Conservation (phyloP, 192 early-diverging fungal genomes). For the Linnemannia exigua region DNA sequence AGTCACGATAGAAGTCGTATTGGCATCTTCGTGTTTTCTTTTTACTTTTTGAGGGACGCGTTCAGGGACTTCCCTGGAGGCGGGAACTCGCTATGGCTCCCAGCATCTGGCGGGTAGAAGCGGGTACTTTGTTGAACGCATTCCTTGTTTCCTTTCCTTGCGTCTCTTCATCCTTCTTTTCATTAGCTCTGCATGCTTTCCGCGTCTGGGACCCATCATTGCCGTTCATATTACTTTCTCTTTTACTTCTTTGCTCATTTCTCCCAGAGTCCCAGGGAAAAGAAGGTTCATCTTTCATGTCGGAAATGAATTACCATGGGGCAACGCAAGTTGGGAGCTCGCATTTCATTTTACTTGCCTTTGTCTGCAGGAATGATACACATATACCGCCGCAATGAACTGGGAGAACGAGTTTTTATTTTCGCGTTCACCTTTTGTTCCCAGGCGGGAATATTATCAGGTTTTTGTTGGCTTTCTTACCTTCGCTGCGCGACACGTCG, state of each 20-base stretch:
- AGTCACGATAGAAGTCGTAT: background rate
- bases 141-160: background rate
- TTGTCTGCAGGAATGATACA: too few relatives aligned
- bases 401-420: background rate
- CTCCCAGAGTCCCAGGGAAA: background rate
- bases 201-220: background rate
- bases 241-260: constrained; percentile 1
- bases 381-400: background rate
- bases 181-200: background rate
- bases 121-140: constrained; percentile 40
- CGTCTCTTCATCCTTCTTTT: background rate
- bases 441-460: background rate
- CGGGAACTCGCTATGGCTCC: constrained; percentile 25
- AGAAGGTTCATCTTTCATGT: background rate
- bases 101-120: constrained; percentile 33
- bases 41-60: background rate
- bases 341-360: background rate
- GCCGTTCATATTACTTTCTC: background rate
- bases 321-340: background rate
- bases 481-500: too few relatives aligned
- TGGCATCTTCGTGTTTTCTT: too few relatives aligned
- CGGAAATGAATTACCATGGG: background rate
- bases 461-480: background rate
- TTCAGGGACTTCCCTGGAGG: background rate
- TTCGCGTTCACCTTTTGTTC: background rate